Percentiles rank a stretch among this genome's conserved stretches.
phyloP scores from a whole-genome alignment of 345 rosid species.

The Ricinus communis region DNA sequence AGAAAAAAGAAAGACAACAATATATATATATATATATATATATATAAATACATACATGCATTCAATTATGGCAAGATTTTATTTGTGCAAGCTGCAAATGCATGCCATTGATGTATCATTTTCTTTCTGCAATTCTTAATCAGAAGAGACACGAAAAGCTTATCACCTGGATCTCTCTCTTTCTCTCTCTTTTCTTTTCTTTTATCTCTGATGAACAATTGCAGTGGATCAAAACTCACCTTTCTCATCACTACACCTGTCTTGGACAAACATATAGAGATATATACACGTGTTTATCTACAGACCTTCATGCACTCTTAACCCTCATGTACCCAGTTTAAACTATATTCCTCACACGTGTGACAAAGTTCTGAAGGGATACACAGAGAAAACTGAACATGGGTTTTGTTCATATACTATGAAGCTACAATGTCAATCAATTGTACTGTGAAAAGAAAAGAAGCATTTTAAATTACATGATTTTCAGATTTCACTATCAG shows the following conservation, averaged over 20 bases:
- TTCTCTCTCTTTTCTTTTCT: neutral
- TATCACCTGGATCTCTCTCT: slow-evolving; percentile 16
- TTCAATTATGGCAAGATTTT: too few relatives aligned
- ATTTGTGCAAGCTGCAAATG: slow-evolving; percentile 11
- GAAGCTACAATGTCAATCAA: slow-evolving; percentile 3
- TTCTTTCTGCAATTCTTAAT: slow-evolving; percentile 22
- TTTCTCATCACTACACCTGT: slow-evolving; percentile 30
- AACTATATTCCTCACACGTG: slow-evolving; percentile 41
- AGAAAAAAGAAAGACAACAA: neutral
- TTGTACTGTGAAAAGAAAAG: neutral
- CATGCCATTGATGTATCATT: slow-evolving; percentile 26
- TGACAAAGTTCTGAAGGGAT: slow-evolving; percentile 25
- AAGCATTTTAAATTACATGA: neutral
- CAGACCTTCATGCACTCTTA: slow-evolving; percentile 30
- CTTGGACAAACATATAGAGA: slow-evolving; percentile 21
- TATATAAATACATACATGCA: too few relatives aligned
- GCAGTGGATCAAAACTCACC: slow-evolving; percentile 6
- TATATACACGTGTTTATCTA: slow-evolving; percentile 33
- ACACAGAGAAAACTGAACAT: slow-evolving; percentile 15
- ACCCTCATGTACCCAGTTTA: slow-evolving; percentile 15
- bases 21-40: neutral
- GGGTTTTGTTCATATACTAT: neutral
- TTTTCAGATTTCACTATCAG: too few relatives aligned
- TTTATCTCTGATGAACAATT: neutral
- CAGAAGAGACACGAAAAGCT: slow-evolving; percentile 17